Evolutionary conservation across 2,329 filamentous ascomycete genomes (phyloP).

Genomic region (Boeremia exigua): DNA sequence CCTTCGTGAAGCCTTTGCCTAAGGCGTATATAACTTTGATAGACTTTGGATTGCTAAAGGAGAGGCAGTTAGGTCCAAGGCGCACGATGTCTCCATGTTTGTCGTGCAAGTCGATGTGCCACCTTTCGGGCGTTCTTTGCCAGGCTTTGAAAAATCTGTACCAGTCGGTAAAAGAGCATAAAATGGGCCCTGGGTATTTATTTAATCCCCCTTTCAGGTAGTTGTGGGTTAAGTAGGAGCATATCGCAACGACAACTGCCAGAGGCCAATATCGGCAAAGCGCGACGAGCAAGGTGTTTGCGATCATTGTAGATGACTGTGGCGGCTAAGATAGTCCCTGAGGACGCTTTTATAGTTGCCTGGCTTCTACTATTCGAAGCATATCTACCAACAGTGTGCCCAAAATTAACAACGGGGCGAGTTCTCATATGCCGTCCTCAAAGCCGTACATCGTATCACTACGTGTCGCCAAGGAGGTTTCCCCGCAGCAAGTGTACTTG

Average conservation of each 20-base stretch:
- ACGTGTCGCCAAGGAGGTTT: too few species aligned
- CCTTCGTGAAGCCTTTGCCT: not conserved
- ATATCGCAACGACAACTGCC: not conserved
- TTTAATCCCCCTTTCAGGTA: not conserved
- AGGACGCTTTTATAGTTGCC: not conserved
- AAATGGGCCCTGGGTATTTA: not conserved
- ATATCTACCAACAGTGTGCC: not conserved
- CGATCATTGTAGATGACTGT: not conserved
- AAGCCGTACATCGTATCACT: too few species aligned
- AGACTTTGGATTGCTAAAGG: not conserved
- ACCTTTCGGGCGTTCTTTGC: not conserved
- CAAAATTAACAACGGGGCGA: too few species aligned
- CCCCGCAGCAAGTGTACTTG: too few species aligned
- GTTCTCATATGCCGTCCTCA: too few species aligned
- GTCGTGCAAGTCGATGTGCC: not conserved
- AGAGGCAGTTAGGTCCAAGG: not conserved
- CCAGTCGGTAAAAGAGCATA: not conserved
- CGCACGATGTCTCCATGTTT: not conserved
- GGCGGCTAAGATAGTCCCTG: not conserved
- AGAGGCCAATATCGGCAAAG: not conserved
- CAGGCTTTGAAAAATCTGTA: not conserved
- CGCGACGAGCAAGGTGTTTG: not conserved
- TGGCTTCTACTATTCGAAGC: not conserved
- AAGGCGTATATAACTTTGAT: not conserved
- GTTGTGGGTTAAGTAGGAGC: not conserved